phyloP scores from a whole-genome alignment of 2,329 filamentous ascomycete genomes.

The Calonectria pseudoturangicola region DNA sequence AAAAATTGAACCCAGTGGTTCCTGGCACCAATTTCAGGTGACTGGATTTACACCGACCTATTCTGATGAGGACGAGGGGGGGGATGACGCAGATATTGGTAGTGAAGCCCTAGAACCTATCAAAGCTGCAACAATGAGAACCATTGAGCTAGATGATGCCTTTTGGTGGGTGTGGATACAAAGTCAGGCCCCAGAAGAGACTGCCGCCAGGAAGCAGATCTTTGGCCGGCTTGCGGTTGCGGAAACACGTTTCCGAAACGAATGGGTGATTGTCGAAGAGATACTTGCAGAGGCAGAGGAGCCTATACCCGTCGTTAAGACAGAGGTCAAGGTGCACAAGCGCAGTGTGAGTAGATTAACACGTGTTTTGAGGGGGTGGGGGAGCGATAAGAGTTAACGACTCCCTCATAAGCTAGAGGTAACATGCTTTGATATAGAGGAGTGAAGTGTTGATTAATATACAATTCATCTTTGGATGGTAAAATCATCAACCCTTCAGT shows the following conservation, averaged over 20 bases:
- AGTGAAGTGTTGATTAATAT: no score
- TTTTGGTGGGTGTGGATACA: conserved; percentile 19
- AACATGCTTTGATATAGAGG: no score
- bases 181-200: not conserved
- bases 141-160: not conserved
- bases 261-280: not conserved
- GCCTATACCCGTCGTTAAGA: not conserved
- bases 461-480: no score
- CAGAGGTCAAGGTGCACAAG: not conserved
- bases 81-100: not conserved
- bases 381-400: not conserved
- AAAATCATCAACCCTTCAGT: no score
- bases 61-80: no score
- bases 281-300: no score
- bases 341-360: not conserved
- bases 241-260: not conserved
- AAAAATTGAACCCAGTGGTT: no score
- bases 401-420: no score
- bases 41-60: not conserved
- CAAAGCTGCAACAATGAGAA: fast-evolving
- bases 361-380: not conserved
- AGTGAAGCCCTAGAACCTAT: no score
- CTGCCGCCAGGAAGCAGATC: not conserved
- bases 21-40: not conserved
- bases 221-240: not conserved